Base-by-base conservation (phyloP, 202 grass and related monocot species). In the Sporobolus alterniflorus region DNA sequence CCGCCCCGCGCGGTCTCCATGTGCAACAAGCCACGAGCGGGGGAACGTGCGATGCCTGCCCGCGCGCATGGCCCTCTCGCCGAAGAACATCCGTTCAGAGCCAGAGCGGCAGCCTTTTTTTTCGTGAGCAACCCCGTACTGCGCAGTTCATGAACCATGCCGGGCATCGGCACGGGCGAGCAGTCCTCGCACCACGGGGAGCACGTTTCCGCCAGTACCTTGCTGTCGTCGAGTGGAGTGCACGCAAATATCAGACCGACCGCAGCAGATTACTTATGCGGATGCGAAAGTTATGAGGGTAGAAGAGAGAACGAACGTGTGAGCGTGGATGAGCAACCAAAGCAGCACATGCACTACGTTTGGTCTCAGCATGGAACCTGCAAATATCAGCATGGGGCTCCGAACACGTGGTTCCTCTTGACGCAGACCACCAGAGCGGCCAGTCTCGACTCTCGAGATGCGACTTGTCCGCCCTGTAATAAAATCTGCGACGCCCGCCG, bases 151-250 rank as follows among this genome's bases (percentile, higher is more conserved):
- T 39, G 36, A 39, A 39, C 36, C 36, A 39, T 39, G 36, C 36
- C 36, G 36, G 36, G 31, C 67, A 62, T 55, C 86, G 61, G 50
- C 80, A 59, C 64, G 61, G 86, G 50, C 28, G 43, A 50, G 46
- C 24, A 0, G 60, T 78, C 42, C 74, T 67, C 32, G 56, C 31
- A 7, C 50, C 75, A 79, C 86, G 86, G 73, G 61, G 4, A 51
- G 26, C 86, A 84, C 63, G 76, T 79, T 68, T 41, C 15, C 51
- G 24, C 50, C 20, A 11, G 57, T 41, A 72, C 34, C 34, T 54
- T 82, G n/a, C 25, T 33, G 59, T 77, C 59, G 66, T 21, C 26
- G 15, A 66, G 28, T 65, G 57, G 26, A 22, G 33, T 0, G 63
- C 64, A 41, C 52, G 33, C 34, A 10, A 43, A 14, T 57, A 7